These are phyloP conservation scores for Psilocybe sp. DNA, from an alignment of 768 basidiomycete genomes.

Conservation along the genomic window DNA sequence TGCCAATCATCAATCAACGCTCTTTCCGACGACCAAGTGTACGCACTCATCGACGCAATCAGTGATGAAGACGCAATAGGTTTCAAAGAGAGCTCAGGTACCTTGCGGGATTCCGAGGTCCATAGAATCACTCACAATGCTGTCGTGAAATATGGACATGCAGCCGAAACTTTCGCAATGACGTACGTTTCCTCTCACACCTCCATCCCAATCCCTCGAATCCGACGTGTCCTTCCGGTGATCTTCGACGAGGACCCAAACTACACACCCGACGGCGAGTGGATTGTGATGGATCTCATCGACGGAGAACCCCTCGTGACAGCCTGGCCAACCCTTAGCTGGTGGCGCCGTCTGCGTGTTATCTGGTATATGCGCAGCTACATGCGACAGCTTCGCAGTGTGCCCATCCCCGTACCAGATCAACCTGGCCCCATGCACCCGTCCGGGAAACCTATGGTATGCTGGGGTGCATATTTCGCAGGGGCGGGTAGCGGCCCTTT, in stretches of 20 bases:
- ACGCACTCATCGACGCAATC: background rate
- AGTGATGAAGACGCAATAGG: background rate
- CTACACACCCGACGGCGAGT: background rate
- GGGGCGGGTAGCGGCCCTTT: slow-evolving; percentile 27
- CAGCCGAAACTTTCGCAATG: slow-evolving; percentile 2
- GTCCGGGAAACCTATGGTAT: slow-evolving; percentile 9
- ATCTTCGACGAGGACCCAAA: background rate
- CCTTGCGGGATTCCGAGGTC: background rate
- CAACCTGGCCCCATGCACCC: slow-evolving; percentile 19
- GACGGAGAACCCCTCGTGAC: slow-evolving; percentile 14
- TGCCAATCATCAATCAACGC: background rate
- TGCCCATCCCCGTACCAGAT: slow-evolving; percentile 7
- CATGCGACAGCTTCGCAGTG: slow-evolving; percentile 18
- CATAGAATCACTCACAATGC: background rate
- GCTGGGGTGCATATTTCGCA: slow-evolving; percentile 16
- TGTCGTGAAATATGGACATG: background rate
- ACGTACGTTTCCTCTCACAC: background rate
- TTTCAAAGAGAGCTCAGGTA: background rate
- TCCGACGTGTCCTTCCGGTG: slow-evolving; percentile 9
- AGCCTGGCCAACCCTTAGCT: slow-evolving; percentile 16
- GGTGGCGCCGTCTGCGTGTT: slow-evolving; percentile 11
- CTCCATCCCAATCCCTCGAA: slow-evolving; percentile 16
- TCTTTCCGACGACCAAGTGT: background rate
- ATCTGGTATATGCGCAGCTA: slow-evolving; percentile 20
- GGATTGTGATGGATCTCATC: slow-evolving; percentile 25